Base-by-base conservation (phyloP, 192 early-diverging fungal genomes). In the Tieghemiomyces parasiticus region DNA sequence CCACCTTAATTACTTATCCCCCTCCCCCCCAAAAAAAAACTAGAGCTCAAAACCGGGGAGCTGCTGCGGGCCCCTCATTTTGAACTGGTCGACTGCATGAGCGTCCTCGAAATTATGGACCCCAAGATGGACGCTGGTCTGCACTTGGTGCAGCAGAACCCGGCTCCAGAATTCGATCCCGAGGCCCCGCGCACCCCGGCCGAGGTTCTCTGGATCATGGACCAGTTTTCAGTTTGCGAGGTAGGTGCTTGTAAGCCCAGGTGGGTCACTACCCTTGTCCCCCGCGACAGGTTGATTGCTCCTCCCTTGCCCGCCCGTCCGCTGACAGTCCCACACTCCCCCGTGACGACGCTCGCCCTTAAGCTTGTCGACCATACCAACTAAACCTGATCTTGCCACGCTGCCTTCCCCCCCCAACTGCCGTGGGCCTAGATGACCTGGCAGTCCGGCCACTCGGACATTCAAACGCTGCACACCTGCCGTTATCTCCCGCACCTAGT, bases 101-200 rank as follows among this genome's bases (percentile, higher is more conserved):
- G 55, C 35, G 55, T 34, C n/a, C 34, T 58, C 33, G 55, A 58
- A 38, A 58, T 58, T 22, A 58, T 58, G 55, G 55, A 58, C 35
- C 55, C 55, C 55, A 58, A 58, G 35, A 58, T 58, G 55, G 55
- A 58, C 35, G 34, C 55, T 3, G 55, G 55, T 10, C 10, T 58
- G 33, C n/a, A 14, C 3, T 12, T 30, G 2, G 13, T 19, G 6
- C n/a, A 35, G 20, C n/a, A 58, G 4, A 16, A 10, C 30, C n/a
- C 4, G 1, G 32, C 35, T 22, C 22, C 55, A 12, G 34, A 4
- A 31, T 58, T n/a, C 4, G 10, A 24, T 25, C 16, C 33, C 55
- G n/a, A 38, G 13, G 55, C n/a, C 31, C 13, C 50, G 16, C 35
- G 26, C 22, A 38, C 32, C n/a, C 6, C 55, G 4, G 19, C 31